phyloP scores from a whole-genome alignment of 2,329 filamentous ascomycete species.

The Penicillium hesseltinei region DNA sequence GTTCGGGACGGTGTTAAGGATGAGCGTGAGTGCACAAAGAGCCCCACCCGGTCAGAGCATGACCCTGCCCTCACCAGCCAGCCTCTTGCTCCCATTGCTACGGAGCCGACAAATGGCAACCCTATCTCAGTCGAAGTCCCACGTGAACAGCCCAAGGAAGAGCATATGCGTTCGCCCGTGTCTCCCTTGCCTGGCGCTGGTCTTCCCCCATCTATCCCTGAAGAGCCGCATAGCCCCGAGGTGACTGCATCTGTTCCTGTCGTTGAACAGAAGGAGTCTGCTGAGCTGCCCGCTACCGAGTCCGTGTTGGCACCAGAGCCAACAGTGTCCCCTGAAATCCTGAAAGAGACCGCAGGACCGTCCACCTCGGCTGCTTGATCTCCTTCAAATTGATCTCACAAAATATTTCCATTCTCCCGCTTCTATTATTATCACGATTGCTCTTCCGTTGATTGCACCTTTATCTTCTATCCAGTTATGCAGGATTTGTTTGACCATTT shows the following conservation, averaged over 20 bases:
- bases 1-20: constrained; percentile 56
- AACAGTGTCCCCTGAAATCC: background rate
- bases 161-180: constrained; percentile 24
- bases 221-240: constrained; percentile 35
- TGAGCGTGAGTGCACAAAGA: constrained; percentile 54
- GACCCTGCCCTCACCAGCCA: constrained; percentile 35
- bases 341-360: constrained; percentile 1
- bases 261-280: constrained; percentile 8
- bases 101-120: constrained; percentile 21
- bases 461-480: background rate
- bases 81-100: constrained; percentile 36
- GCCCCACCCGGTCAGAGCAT: constrained; percentile 44
- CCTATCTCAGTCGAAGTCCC: constrained; percentile 26
- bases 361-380: background rate
- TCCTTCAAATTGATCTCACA: background rate
- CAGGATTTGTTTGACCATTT: background rate
- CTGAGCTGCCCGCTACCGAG: background rate
- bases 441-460: background rate
- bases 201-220: constrained; percentile 34
- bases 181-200: constrained; percentile 33
- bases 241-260: constrained; percentile 12
- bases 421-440: background rate
- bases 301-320: background rate
- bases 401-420: background rate
- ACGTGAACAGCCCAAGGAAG: constrained; percentile 23